These are phyloP conservation scores for Albifimbria verrucaria DNA, from an alignment of 2,329 filamentous ascomycete species.

Conservation along the genomic window DNA sequence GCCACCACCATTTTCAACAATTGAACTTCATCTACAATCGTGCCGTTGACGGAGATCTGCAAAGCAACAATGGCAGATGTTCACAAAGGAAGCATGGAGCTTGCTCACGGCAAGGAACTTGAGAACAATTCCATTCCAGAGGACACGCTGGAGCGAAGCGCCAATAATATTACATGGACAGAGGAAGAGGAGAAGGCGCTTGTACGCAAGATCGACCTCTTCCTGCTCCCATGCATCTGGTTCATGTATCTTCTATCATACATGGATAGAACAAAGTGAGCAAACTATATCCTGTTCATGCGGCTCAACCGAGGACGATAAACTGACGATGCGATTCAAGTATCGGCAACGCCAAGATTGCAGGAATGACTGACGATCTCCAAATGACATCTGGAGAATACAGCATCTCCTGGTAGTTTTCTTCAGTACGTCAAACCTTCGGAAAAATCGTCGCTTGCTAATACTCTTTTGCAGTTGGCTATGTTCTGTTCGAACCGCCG, in stretches of 20 bases:
- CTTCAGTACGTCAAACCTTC: slow-evolving; percentile 39
- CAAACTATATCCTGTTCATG: too few relatives aligned
- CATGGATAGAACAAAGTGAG: slow-evolving; percentile 63
- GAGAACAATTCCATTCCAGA: not conserved
- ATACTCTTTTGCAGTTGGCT: slow-evolving; percentile 42
- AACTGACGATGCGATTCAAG: slow-evolving; percentile 13
- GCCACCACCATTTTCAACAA: too few relatives aligned
- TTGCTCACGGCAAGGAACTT: not conserved
- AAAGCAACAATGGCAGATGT: not conserved
- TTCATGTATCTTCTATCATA: slow-evolving; percentile 57
- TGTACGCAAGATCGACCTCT: slow-evolving; percentile 37
- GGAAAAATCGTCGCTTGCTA: not conserved
- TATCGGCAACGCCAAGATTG: slow-evolving; percentile 52
- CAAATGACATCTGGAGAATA: slow-evolving; percentile 57
- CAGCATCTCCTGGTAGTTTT: slow-evolving; percentile 60
- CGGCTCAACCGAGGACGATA: not conserved
- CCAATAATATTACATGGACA: not conserved
- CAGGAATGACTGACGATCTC: slow-evolving; percentile 33
- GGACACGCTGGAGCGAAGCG: not conserved
- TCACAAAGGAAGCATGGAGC: not conserved
- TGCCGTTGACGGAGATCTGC: too few relatives aligned
- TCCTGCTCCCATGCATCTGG: slow-evolving; percentile 49
- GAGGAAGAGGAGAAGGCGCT: slow-evolving; percentile 28
- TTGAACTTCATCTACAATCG: too few relatives aligned
- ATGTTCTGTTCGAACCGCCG: slow-evolving; percentile 60